A percentile compares a stretch with the other conserved stretches of the same genome.
Evolutionary conservation across 2,329 filamentous ascomycete genomes (phyloP).

Genomic region (Leptoxyphium fumago): DNA sequence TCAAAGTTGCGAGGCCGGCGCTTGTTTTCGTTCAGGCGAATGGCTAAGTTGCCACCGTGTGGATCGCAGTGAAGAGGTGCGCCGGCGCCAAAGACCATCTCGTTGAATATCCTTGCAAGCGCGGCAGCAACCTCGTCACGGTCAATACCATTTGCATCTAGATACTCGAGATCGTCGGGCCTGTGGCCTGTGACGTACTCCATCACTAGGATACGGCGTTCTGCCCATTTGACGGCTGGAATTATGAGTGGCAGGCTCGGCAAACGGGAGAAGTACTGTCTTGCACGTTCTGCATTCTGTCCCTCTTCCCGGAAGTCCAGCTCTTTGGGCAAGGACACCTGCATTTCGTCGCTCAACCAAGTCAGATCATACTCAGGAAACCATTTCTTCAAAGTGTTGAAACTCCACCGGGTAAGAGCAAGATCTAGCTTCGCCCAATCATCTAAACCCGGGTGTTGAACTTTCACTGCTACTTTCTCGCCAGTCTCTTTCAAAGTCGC

Average conservation of each 20-base stretch:
- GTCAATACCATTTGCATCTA: slow-evolving; percentile 77
- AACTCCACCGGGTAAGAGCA: slow-evolving; percentile 73
- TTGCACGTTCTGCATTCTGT: slow-evolving; percentile 64
- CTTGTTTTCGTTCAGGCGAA: slow-evolving; percentile 56
- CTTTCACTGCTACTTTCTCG: slow-evolving; percentile 84
- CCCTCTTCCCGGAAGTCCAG: slow-evolving; percentile 81
- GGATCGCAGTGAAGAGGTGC: slow-evolving; percentile 93
- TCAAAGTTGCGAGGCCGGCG: slow-evolving; percentile 65
- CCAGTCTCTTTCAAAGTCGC: slow-evolving; percentile 70
- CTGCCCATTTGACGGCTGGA: slow-evolving; percentile 78
- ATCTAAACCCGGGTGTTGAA: slow-evolving; percentile 80
- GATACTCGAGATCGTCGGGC: slow-evolving; percentile 74
- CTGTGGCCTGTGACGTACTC: slow-evolving; percentile 76
- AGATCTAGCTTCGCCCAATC: slow-evolving; percentile 86
- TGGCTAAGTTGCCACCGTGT: slow-evolving; percentile 89
- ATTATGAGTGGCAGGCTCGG: slow-evolving; percentile 71
- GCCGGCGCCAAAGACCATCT: slow-evolving; percentile 91
- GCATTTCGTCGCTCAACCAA: slow-evolving; percentile 91
- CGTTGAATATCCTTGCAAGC: slow-evolving; percentile 86
- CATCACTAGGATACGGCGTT: slow-evolving; percentile 86
- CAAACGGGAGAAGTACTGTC: slow-evolving; percentile 64
- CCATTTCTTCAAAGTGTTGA: slow-evolving; percentile 75
- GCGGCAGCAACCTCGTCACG: slow-evolving; percentile 90
- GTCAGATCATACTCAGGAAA: slow-evolving; percentile 97
- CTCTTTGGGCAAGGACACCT: slow-evolving; percentile 76